These are phyloP conservation scores for Cytospora piceicola DNA, from an alignment of 2,329 filamentous ascomycete species.

Conservation along the genomic window DNA sequence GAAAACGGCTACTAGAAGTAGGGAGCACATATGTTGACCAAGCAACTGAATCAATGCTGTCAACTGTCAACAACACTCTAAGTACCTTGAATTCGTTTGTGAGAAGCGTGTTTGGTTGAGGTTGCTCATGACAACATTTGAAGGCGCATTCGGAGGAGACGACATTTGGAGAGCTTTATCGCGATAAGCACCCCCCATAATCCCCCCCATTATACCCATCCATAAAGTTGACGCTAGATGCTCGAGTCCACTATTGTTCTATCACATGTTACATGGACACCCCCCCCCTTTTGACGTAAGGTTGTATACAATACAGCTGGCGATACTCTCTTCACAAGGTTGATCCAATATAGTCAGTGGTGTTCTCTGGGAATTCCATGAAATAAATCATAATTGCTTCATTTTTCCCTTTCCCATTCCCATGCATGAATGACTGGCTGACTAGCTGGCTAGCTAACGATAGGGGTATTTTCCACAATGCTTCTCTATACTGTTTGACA, in stretches of 20 bases:
- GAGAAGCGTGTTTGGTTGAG: not conserved
- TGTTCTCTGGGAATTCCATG: not conserved
- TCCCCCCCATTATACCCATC: too few species aligned
- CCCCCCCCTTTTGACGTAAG: not conserved
- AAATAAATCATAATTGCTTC: not conserved
- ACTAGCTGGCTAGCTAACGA: constrained; percentile 17
- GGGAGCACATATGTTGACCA: not conserved
- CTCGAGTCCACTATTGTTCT: not conserved
- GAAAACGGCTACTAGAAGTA: not conserved
- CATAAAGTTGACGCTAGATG: constrained; percentile 5
- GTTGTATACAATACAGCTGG: not conserved
- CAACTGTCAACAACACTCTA: not conserved
- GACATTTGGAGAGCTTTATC: constrained; percentile 14
- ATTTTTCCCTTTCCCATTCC: not conserved
- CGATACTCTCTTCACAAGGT: not conserved
- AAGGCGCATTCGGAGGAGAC: not conserved
- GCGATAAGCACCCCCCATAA: constrained; percentile 11
- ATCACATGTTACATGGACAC: not conserved
- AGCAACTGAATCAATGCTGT: not conserved
- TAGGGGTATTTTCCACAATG: constrained; percentile 27
- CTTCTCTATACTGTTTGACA: not conserved
- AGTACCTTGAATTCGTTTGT: not conserved
- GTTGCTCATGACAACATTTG: not conserved
- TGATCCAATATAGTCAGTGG: not conserved
- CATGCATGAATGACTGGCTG: constrained; percentile 14